These are phyloP conservation scores for Coemansia sp. DNA, from an alignment of 192 early-diverging fungal species.

Conservation along the genomic window DNA sequence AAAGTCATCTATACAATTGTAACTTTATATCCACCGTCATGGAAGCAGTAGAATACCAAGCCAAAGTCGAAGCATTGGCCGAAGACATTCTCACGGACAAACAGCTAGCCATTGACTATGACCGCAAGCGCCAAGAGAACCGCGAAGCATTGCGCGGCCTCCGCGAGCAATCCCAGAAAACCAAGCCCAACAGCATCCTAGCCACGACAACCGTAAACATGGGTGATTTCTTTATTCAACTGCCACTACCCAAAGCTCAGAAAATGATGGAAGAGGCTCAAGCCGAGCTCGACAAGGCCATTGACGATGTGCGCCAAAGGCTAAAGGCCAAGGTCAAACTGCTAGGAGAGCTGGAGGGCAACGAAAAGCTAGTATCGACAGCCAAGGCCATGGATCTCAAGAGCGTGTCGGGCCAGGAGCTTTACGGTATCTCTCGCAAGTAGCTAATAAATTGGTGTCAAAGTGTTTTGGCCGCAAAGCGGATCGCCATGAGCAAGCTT, in stretches of 20 bases:
- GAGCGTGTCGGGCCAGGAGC: slow-evolving; percentile 13
- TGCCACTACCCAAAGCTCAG: slow-evolving; percentile 34
- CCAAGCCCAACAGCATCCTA: slow-evolving; percentile 18
- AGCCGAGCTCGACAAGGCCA: slow-evolving; percentile 39
- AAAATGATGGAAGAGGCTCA: slow-evolving; percentile 42
- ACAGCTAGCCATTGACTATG: slow-evolving; percentile 41
- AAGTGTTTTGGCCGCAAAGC: slow-evolving; percentile 20
- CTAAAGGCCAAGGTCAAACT: slow-evolving; percentile 33
- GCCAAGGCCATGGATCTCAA: slow-evolving; percentile 24
- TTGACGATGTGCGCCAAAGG: slow-evolving; percentile 37
- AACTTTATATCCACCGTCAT: not conserved
- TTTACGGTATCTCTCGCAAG: slow-evolving; percentile 11
- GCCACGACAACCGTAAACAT: slow-evolving; percentile 44
- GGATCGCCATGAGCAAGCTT: slow-evolving; percentile 35
- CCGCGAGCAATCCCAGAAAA: slow-evolving; percentile 15
- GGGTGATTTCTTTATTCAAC: slow-evolving; percentile 52
- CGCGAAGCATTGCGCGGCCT: slow-evolving; percentile 37
- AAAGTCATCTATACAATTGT: not conserved
- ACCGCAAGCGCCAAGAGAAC: slow-evolving; percentile 42
- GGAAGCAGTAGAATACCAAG: slow-evolving; percentile 38
- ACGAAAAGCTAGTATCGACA: slow-evolving; percentile 7
- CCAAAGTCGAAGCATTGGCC: slow-evolving; percentile 36
- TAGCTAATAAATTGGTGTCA: slow-evolving; percentile 1
- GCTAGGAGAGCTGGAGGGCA: slow-evolving; percentile 34
- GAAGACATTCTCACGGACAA: slow-evolving; percentile 50